These are phyloP conservation scores for Euphorbia peplus DNA, from an alignment of 345 rosid genomes.

Conservation along the genomic window DNA sequence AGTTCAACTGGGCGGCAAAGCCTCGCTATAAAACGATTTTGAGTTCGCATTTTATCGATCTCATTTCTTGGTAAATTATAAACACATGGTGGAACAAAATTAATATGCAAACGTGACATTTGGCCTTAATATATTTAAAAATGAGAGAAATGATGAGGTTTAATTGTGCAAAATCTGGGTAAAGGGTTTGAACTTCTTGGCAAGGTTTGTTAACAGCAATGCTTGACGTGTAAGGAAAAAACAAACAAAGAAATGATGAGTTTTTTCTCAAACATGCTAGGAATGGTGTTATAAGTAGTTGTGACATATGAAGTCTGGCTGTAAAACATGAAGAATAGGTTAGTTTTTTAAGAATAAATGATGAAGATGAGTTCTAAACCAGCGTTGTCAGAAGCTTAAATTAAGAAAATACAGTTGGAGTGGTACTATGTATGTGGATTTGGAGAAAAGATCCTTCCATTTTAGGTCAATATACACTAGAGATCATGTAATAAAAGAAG, in stretches of 20 bases:
- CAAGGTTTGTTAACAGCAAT: background rate
- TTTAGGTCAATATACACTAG: slow-evolving; percentile 11
- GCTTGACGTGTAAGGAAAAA: slow-evolving; percentile 23
- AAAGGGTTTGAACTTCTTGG: background rate
- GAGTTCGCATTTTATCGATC: too few relatives aligned
- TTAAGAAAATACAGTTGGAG: background rate
- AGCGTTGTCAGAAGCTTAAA: background rate
- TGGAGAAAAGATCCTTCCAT: slow-evolving; percentile 2
- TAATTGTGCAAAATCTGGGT: background rate
- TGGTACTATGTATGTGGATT: background rate
- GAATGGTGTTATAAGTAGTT: background rate
- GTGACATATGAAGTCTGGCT: background rate
- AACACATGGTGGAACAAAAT: too few relatives aligned
- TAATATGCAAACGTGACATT: too few relatives aligned
- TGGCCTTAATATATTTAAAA: too few relatives aligned
- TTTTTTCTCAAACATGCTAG: slow-evolving; percentile 17
- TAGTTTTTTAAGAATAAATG: too few relatives aligned
- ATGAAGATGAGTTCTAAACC: background rate
- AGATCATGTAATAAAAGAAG: background rate
- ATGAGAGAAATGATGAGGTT: background rate
- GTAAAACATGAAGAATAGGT: background rate
- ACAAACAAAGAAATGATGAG: background rate
- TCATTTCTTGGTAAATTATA: too few relatives aligned
- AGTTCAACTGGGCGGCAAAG: too few relatives aligned
- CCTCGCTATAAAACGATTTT: too few relatives aligned